Base-by-base conservation (phyloP, 208 protist species). In the Sergeia podlipaevii region DNA sequence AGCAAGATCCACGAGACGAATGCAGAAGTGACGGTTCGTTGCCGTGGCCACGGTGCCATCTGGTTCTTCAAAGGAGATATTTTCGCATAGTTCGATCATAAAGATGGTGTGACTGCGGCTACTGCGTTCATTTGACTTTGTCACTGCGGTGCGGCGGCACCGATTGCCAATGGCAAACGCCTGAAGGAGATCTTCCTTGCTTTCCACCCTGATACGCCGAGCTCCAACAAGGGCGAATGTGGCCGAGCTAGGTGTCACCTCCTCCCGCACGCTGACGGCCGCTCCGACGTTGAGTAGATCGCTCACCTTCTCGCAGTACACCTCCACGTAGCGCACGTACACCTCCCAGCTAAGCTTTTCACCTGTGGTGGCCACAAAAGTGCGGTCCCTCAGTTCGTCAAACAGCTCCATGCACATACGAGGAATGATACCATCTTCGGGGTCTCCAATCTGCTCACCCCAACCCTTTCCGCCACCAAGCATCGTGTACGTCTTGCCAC, bases 401-500 rank as follows among this genome's bases (percentile, higher is more conserved):
- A 90, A 95, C 18, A 95, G 73, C 27, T 95, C 81, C 10, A 68
- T 58, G 65, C 90, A 93, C 17, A 94, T 32, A 24, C 89, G 75
- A 4, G 89, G 89, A 49, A 96, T 88, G 39, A 97, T 77, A 21
- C 91, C 91, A 10, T 68, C 70, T 48, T 38, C 42, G 20, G 51
- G 30, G 26, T 65, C 58, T 59, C 39, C 49, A 37, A 28, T 15
- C 26, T 29, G 23, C 60, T 23, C 13, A 32, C 30, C 30, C 60
- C 58, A 11, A 6, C 29, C 13, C 33, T 5, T 45, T 17, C 47
- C 15, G 17, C 81, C 67, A 13, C 89, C 89, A 66, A 94, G 87
- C 78, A 96, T 93, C 6, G 85, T 93, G 76, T 94, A 87, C 28
- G 86, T 93, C 62, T 96, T 96, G 24, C 86, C 95, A 56, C 82